phyloP scores from a whole-genome alignment of 768 basidiomycete genomes.

The Leucocoprinus leucothites region DNA sequence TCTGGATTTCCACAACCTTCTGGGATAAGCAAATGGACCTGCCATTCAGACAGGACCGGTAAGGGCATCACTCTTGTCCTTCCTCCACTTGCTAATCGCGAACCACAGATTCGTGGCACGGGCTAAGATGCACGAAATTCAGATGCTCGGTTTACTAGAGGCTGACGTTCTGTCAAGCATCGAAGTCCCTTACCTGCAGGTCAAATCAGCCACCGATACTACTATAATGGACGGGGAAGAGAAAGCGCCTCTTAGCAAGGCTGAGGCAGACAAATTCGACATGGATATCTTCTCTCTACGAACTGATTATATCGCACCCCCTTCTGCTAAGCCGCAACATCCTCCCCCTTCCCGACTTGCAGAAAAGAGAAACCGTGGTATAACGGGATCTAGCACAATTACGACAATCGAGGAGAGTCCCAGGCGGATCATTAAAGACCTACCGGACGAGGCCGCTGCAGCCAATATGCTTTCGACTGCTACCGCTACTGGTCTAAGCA shows the following conservation, averaged over 20 bases:
- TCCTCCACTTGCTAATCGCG: constrained; percentile 1
- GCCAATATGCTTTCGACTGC: constrained; percentile 16
- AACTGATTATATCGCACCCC: constrained; percentile 32
- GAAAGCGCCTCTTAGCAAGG: constrained; percentile 37
- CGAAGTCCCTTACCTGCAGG: constrained; percentile 75
- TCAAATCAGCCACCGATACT: constrained; percentile 31
- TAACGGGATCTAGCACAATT: constrained; percentile 44
- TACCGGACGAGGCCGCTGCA: constrained; percentile 44
- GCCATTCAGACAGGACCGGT: constrained; percentile 80
- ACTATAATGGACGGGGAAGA: constrained; percentile 25
- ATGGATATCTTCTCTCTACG: constrained; percentile 59
- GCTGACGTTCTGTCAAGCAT: constrained; percentile 90
- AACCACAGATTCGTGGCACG: constrained; percentile 78
- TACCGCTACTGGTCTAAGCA: constrained; percentile 39
- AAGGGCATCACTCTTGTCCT: constrained; percentile 3
- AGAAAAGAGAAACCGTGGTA: constrained; percentile 48
- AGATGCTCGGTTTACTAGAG: constrained; percentile 90
- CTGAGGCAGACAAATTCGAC: constrained; percentile 74
- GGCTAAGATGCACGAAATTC: constrained; percentile 96
- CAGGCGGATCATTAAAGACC: constrained; percentile 40
- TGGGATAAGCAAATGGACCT: constrained; percentile 89
- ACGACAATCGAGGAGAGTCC: constrained; percentile 74
- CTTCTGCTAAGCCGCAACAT: constrained; percentile 22
- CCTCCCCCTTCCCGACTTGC: constrained; percentile 39
- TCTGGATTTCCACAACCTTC: constrained; percentile 78